Base-by-base conservation (phyloP, 495 filamentous ascomycete species). In the Penicillium roqueforti region DNA sequence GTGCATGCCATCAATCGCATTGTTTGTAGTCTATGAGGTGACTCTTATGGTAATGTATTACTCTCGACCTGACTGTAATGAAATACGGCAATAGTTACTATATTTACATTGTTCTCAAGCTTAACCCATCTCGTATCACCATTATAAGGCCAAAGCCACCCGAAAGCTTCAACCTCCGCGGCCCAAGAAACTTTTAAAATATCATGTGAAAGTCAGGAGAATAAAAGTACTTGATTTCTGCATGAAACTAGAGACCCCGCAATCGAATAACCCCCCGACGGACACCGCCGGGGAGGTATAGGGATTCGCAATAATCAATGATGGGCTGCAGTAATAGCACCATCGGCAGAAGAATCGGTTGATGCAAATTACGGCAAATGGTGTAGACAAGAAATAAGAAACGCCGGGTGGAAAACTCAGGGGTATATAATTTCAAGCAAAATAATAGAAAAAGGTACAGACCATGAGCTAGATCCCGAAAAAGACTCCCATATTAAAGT, bases 341-440 rank as follows among this genome's bases (percentile, higher is more conserved):
- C 32, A 36, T n/a, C 11, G 6, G n/a, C 4, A n/a, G 19, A 28
- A 9, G 22, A 20, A 14, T 13, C 5, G 2, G 60, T 65, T 62
- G 57, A 60, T 49, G 22, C 44, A 58, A 18, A 63, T 53, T 61
- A 48, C 47, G 18, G 31, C 39, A n/a, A 22, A 45, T 19, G 1
- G 22, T 16, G 51, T 3, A 39, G 14, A 41, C 36, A 31, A 39
- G 19, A 11, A 42, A 54, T 32, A 47, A 55, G 49, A 39, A 43
- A 56, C 49, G 52, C 53, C 63, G 54, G 43, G 48, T 47, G 52
- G 42, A 49, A 55, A 44, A 36, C 54, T 51, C 49, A 44, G 55
- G 63, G 63, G 63, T 66, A 66, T 66, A 61, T 60, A 57, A 45
- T 54, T 51, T 48, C 42, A 53, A 54, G 26, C 45, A 32, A 31